Evolutionary conservation across 495 filamentous ascomycete genomes (phyloP).

Genomic region (Aspergillus nanangensis): DNA sequence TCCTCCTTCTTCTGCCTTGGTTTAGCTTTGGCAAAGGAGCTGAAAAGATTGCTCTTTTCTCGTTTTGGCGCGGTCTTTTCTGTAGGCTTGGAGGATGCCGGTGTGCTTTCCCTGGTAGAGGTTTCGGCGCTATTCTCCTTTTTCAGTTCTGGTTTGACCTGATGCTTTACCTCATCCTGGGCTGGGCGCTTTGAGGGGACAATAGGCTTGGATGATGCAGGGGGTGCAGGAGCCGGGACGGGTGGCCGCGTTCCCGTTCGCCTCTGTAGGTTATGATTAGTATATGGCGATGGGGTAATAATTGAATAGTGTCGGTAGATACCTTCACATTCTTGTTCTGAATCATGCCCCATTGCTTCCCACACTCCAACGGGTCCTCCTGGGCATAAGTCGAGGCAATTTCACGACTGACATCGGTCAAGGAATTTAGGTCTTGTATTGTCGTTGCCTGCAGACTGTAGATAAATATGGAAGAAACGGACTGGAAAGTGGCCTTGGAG

Average conservation of each 20-base stretch:
- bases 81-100: slow-evolving; percentile 29
- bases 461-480: slow-evolving; percentile 72
- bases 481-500: slow-evolving; percentile 60
- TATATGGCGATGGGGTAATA: slow-evolving; percentile 4
- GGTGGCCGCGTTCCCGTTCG: slow-evolving; percentile 39
- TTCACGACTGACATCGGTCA: slow-evolving; percentile 64
- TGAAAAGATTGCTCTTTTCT: slow-evolving; percentile 66
- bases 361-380: slow-evolving; percentile 60
- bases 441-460: slow-evolving; percentile 76
- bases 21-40: slow-evolving; percentile 79
- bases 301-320: slow-evolving; percentile 4
- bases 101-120: slow-evolving; percentile 17
- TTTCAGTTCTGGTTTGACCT: slow-evolving; percentile 23
- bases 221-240: slow-evolving; percentile 17
- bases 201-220: slow-evolving; percentile 20
- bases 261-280: slow-evolving; percentile 32
- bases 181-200: slow-evolving; percentile 32
- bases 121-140: slow-evolving; percentile 24
- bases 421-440: slow-evolving; percentile 69
- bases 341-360: slow-evolving; percentile 64
- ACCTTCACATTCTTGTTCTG: slow-evolving; percentile 61
- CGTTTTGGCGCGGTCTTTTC: slow-evolving; percentile 49
- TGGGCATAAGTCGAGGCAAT: slow-evolving; percentile 44
- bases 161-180: slow-evolving; percentile 16
- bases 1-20: slow-evolving; percentile 54